Evolutionary conservation across 1,284 basidiomycete genomes (phyloP), one percentile per base, ranked within the genome.

Genomic region (Phlebopus sp.): DNA sequence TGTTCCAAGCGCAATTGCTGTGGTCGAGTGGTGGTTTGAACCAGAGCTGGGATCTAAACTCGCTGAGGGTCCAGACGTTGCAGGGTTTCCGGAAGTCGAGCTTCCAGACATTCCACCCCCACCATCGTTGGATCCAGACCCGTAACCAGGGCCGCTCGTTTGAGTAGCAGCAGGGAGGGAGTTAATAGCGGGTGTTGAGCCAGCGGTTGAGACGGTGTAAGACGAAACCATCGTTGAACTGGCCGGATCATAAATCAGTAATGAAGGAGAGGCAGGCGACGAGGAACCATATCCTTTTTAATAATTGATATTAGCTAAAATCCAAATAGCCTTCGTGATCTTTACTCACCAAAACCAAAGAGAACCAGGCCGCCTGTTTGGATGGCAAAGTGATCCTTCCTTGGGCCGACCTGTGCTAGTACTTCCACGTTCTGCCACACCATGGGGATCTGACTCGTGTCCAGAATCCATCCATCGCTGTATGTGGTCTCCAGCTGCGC

Each of bases 391-490:
- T 92, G 90, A 64, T 92, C 87, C 42, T 76, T 78, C 37, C 89
- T 74, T n/a, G 75, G 60, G 2, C 84, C 85, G 7, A 90, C 58
- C 46, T 77, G 70, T 6, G 75, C 69, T 38, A 90, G 69, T 2
- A 69, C 70, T 1, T 72, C 67, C 7, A 83, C 73, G 51, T 62
- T 55, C 17, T 69, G 71, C 88, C 88, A 85, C 4, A 70, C 64
- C 69, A 79, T 76, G 41, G 79, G 77, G 53, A 64, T 73, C 56
- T 74, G 69, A 5, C 72, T 70, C 0, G 79, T 77, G 55, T 92
- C 82, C 38, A 92, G 70, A 37, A 87, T 70, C 86, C 87, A 92
- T 2, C 85, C 86, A 61, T 93, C 91, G 38, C 68, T 73, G 47
- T 78, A 79, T 11, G 76, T 79, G 2, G 60, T 71, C 55, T 81